These are phyloP conservation scores for Chaetomiaceae sp. DNA, from an alignment of 2,329 filamentous ascomycete genomes.

Conservation along the genomic window DNA sequence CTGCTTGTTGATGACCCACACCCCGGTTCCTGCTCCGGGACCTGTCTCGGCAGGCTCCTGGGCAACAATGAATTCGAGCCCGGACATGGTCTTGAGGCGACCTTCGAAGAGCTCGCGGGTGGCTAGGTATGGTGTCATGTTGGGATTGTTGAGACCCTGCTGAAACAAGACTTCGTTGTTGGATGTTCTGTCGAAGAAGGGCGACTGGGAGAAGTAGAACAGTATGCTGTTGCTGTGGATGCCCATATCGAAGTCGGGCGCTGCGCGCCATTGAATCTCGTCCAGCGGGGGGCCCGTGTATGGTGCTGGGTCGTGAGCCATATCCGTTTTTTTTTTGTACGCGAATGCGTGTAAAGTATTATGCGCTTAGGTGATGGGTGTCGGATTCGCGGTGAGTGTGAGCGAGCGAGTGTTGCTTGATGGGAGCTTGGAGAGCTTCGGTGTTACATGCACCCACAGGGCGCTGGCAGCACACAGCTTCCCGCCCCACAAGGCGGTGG, in stretches of 20 bases:
- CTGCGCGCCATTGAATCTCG: slow-evolving; percentile 63
- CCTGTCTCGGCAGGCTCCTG: slow-evolving; percentile 61
- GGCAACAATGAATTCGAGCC: slow-evolving; percentile 62
- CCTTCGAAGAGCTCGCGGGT: slow-evolving; percentile 62
- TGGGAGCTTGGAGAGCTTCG: background rate
- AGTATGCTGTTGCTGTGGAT: slow-evolving; percentile 63
- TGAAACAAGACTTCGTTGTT: slow-evolving; percentile 62
- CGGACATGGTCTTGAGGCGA: slow-evolving; percentile 59
- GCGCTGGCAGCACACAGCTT: too few relatives aligned
- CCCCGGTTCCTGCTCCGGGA: slow-evolving; percentile 57
- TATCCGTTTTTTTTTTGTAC: background rate
- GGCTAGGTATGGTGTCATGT: slow-evolving; percentile 53
- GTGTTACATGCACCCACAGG: too few relatives aligned
- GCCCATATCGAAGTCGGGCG: slow-evolving; percentile 34
- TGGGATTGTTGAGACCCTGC: slow-evolving; percentile 58
- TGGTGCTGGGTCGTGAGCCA: slow-evolving; percentile 37
- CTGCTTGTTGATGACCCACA: slow-evolving; percentile 68
- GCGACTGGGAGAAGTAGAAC: slow-evolving; percentile 64
- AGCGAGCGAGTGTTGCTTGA: too few relatives aligned
- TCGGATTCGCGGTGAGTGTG: too few relatives aligned
- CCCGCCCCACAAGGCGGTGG: background rate
- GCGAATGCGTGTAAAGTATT: background rate
- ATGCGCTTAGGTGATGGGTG: too few relatives aligned
- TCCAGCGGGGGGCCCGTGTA: slow-evolving; percentile 54
- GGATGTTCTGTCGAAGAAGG: slow-evolving; percentile 64